These are phyloP conservation scores for Pythium phragmitis DNA, from an alignment of 352 stramenopile genomes.

Conservation along the genomic window DNA sequence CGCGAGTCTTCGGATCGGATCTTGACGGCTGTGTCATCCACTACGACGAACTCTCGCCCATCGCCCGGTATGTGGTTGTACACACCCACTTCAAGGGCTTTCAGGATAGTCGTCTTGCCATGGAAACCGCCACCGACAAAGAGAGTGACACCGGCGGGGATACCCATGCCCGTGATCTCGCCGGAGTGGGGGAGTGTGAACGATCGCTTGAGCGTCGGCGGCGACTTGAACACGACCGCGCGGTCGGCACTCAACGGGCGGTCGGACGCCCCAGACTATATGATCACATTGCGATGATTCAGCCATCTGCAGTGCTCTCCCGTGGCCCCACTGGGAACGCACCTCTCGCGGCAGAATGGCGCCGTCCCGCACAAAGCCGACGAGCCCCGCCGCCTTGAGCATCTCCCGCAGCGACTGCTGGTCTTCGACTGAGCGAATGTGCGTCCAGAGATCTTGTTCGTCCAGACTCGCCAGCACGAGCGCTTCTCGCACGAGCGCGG, in stretches of 20 bases:
- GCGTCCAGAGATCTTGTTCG: constrained; percentile 57
- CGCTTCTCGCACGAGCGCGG: constrained; percentile 76
- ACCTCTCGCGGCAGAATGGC: constrained; percentile 89
- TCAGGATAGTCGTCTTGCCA: constrained; percentile 96
- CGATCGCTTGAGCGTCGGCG: constrained; percentile 62
- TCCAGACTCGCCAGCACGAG: constrained; percentile 83
- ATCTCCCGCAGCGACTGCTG: constrained; percentile 88
- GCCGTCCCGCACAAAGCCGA: constrained; percentile 93
- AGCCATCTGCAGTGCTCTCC: neutral
- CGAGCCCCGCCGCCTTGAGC: constrained; percentile 78
- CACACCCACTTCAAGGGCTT: constrained; percentile 92
- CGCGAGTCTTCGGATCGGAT: constrained; percentile 96
- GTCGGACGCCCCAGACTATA: constrained; percentile 60
- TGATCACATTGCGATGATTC: neutral
- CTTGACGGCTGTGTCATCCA: constrained; percentile 88
- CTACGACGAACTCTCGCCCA: constrained; percentile 94
- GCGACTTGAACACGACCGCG: constrained; percentile 86
- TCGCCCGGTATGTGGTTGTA: constrained; percentile 96
- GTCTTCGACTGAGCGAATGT: constrained; percentile 93
- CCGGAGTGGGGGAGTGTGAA: constrained; percentile 90
- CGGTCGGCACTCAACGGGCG: constrained; percentile 39
- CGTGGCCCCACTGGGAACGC: neutral
- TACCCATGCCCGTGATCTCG: constrained; percentile 91
- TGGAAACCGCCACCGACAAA: constrained; percentile 98
- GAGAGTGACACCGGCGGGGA: constrained; percentile 92